These are phyloP conservation scores for Aspergillus diversus DNA, from an alignment of 495 filamentous ascomycete species.

Conservation along the genomic window DNA sequence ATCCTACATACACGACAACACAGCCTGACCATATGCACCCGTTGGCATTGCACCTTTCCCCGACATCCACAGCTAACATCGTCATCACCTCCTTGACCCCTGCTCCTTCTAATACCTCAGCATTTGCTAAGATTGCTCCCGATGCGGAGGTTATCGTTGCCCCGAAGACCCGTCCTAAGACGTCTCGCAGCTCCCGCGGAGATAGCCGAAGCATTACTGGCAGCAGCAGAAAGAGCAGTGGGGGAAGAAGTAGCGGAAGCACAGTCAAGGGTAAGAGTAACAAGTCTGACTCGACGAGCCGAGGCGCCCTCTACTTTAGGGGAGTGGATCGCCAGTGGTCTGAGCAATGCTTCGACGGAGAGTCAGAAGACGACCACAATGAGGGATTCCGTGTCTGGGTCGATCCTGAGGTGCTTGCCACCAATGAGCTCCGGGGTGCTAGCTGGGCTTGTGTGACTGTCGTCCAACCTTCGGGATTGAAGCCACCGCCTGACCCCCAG, in stretches of 20 bases:
- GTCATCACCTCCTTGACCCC: constrained; percentile 78
- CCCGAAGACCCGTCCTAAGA: constrained; percentile 76
- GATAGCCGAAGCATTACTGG: constrained; percentile 74
- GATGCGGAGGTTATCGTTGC: constrained; percentile 97
- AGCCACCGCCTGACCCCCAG: constrained; percentile 73
- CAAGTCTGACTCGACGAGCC: constrained; percentile 59
- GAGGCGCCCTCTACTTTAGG: constrained; percentile 72
- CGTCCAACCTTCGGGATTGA: constrained; percentile 77
- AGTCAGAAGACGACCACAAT: constrained; percentile 49
- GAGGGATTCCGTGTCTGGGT: constrained; percentile 82
- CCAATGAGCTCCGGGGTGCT: constrained; percentile 70
- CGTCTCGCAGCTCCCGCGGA: constrained; percentile 53
- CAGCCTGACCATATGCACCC: constrained; percentile 67
- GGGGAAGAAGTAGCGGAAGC: constrained; percentile 71
- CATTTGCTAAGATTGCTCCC: constrained; percentile 89
- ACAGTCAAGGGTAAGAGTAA: constrained; percentile 63
- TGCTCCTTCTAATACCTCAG: constrained; percentile 63
- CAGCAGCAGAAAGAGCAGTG: constrained; percentile 68
- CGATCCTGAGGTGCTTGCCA: constrained; percentile 71
- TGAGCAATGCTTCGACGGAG: constrained; percentile 72
- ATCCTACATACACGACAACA: constrained; percentile 64
- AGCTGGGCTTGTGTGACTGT: constrained; percentile 76
- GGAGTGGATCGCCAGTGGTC: constrained; percentile 70
- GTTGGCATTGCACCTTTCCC: constrained; percentile 88
- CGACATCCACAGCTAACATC: constrained; percentile 93